A percentile compares a stretch with the other conserved stretches of the same genome.
Evolutionary conservation across 192 early-diverging fungal genomes (phyloP).

Genomic region (Thoreauomyces humboldtii): DNA sequence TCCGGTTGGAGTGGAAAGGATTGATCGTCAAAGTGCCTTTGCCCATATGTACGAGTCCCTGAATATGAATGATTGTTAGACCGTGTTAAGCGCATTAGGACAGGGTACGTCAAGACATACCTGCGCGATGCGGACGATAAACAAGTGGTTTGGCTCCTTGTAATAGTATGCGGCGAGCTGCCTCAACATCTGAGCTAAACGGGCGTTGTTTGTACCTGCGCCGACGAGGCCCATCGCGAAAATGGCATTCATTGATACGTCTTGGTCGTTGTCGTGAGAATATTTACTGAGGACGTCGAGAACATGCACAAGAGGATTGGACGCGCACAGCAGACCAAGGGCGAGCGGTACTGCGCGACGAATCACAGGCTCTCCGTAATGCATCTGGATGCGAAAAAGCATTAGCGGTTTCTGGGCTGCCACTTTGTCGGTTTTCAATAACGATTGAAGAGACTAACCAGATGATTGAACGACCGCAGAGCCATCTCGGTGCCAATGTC

Average conservation of each 20-base stretch:
- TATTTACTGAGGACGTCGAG: constrained; percentile 96
- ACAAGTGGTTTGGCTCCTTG: constrained; percentile 86
- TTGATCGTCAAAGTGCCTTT: constrained; percentile 98
- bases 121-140: constrained; percentile 82
- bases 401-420: neutral
- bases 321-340: constrained; percentile 90
- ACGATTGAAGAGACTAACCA: constrained; percentile 48
- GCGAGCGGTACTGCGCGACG: constrained; percentile 93
- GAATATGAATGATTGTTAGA: neutral
- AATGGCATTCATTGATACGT: constrained; percentile 92
- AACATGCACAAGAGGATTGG: constrained; percentile 89
- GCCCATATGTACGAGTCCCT: constrained; percentile 91
- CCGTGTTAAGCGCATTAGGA: neutral
- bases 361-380: constrained; percentile 96
- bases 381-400: constrained; percentile 64
- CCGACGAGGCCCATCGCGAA: constrained; percentile 99
- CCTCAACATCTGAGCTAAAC: constrained; percentile 94
- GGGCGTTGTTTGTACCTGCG: constrained; percentile 98
- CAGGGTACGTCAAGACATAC: constrained; percentile 38
- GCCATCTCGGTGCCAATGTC: constrained; percentile 96
- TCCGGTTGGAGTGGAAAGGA: constrained; percentile 90
- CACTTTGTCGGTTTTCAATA: neutral
- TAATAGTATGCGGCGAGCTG: constrained; percentile 96
- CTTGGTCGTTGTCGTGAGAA: constrained; percentile 96
- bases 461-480: constrained; percentile 89